Conservation (phyloP, 345 rosid genomes). For the Psidium friedrichsthalianum region DNA sequence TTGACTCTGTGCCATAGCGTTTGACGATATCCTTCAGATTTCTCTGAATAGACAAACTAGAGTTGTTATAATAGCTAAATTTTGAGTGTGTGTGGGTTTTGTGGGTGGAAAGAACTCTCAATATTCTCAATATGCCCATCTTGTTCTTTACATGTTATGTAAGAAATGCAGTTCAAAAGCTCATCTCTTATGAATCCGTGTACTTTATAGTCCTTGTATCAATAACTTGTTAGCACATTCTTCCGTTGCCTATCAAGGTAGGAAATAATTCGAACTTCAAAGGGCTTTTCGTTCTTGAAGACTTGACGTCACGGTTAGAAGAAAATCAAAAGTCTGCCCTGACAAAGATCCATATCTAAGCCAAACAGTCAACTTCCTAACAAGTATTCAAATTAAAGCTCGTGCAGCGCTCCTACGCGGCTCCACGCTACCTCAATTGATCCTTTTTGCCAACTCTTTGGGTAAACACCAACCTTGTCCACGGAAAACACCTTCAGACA, state of each 20-base stretch:
- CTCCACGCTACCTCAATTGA: not conserved
- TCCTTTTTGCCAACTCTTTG: not conserved
- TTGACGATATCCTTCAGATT: slow-evolving; percentile 65
- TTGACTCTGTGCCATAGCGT: slow-evolving; percentile 54
- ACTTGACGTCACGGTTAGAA: not conserved
- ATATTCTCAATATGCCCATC: not conserved
- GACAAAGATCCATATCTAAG: not conserved
- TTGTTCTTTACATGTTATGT: not conserved
- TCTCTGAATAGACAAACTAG: slow-evolving; percentile 39
- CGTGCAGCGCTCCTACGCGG: not conserved
- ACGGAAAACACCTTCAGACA: not conserved
- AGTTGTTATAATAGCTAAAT: not conserved
- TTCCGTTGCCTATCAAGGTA: not conserved
- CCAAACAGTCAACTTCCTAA: not conserved
- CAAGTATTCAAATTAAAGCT: not conserved
- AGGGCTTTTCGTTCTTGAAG: not conserved
- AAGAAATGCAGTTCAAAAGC: not conserved
- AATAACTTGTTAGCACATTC: not conserved
- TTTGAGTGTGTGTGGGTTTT: no score
- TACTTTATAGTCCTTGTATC: not conserved
- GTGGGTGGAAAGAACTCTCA: not conserved
- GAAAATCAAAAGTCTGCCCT: not conserved
- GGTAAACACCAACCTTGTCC: not conserved
- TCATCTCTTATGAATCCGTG: not conserved
- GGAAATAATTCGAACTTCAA: not conserved